Evolutionary conservation across 371 early-diverging fungal species (phyloP).

Genomic region (Saksenaea oblongispora): DNA sequence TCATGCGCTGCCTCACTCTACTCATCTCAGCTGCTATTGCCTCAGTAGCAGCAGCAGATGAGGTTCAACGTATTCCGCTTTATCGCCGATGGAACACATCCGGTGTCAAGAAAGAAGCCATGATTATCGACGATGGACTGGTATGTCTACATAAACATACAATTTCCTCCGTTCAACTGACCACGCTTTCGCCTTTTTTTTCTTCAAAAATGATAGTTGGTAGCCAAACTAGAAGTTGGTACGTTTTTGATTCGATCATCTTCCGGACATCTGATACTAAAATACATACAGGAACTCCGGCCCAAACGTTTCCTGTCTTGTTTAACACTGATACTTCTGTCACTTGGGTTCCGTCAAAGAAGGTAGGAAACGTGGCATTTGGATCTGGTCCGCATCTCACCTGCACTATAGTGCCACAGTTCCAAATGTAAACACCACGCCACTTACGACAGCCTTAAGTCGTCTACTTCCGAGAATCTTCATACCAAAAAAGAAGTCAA

Average conservation of each 20-base stretch:
- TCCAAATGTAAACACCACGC: slow-evolving; percentile 30
- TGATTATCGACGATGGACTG: slow-evolving; percentile 41
- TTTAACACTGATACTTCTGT: slow-evolving; percentile 43
- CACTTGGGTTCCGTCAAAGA: slow-evolving; percentile 47
- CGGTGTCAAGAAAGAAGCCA: slow-evolving; percentile 29
- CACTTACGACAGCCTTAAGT: slow-evolving; percentile 32
- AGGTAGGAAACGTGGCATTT: slow-evolving; percentile 21
- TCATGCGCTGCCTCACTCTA: slow-evolving; percentile 13
- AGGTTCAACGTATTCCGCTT: slow-evolving; percentile 16
- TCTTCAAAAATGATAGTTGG: slow-evolving; percentile 7
- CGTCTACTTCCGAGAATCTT: slow-evolving; percentile 38
- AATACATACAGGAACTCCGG: slow-evolving; percentile 34
- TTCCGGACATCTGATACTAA: slow-evolving; percentile 4
- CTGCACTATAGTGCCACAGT: slow-evolving; percentile 35
- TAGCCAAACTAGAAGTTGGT: slow-evolving; percentile 34
- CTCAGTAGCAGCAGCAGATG: slow-evolving; percentile 5
- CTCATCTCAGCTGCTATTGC: slow-evolving; percentile 12
- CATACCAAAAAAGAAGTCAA: slow-evolving; percentile 39
- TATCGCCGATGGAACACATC: slow-evolving; percentile 11
- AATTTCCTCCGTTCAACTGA: neutral
- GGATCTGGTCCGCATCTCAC: slow-evolving; percentile 5
- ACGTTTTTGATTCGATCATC: slow-evolving; percentile 7
- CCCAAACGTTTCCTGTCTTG: slow-evolving; percentile 41
- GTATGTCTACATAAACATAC: slow-evolving; percentile 22
- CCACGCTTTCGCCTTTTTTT: too few species aligned